Base-by-base conservation (phyloP, 2,329 filamentous ascomycete species). In the Gaeumannomyces tritici region DNA sequence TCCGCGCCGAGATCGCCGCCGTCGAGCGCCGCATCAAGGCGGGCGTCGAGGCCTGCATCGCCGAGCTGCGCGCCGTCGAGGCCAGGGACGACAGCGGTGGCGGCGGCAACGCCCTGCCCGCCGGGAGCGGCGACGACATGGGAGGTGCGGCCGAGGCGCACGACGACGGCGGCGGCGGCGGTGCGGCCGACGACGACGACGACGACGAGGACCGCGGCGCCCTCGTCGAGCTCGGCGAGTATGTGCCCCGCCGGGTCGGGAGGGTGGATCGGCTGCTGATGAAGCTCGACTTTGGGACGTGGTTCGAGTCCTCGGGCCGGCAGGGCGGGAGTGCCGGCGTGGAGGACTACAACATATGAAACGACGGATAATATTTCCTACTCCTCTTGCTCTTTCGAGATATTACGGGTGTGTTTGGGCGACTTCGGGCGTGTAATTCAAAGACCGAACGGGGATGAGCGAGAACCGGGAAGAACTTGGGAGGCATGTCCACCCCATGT, bases 261-360 rank as follows among this genome's bases (percentile, higher is more conserved):
- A 90, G 91, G 1, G 85, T 97, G 57, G 91, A 96, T 76, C 81
- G 90, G 63, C 75, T 97, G 71, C 74, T 97, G 71, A 96, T 96
- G 91, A 96, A 96, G 78, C 77, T 97, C 68, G 92, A 96, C 70
- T 85, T 86, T 72, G 83, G 83, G 26, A 81, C 75, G 62, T 86
- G 83, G 83, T 81, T 84, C 65, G 77, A 70, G 55, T 61, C 61
- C 61, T 60, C 42, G 18, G 12, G 42, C 42, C 42, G 42, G 21
- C 42, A 47, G 42, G 33, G 33, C 11, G 33, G 33, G 33, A 35
- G 33, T 13, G 33, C 33, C 2, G 33, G 11, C 33, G 42, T 15
- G 15, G 42, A 63, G 18, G 51, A 58, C 27, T 28, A 57, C 31
- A 9, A 56, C 21, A 26, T 56, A 18, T 56, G 11, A 56, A 29